Evolutionary conservation across 345 rosid species (phyloP).

Genomic region (Clausena lansium): DNA sequence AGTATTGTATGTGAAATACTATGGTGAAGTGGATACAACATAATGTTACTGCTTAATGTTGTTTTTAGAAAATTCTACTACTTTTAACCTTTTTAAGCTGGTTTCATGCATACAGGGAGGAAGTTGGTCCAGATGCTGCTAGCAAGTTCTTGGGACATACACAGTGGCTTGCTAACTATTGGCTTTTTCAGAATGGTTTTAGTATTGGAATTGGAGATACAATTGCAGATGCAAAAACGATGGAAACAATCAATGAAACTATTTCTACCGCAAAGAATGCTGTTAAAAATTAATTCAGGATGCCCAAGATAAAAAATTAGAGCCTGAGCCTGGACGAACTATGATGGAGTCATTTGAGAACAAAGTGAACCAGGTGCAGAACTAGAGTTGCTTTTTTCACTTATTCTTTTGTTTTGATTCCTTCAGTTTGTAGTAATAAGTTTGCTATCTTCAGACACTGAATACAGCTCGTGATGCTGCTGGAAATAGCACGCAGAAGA

Average conservation of each 20-base stretch:
- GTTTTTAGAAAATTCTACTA: not conserved
- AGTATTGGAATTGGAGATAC: slow-evolving; percentile 99
- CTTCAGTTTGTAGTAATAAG: slow-evolving; percentile 2
- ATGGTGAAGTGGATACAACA: not conserved
- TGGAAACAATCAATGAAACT: slow-evolving; percentile 90
- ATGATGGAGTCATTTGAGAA: slow-evolving; percentile 96
- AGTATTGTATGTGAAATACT: not conserved
- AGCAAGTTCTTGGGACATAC: slow-evolving; percentile 96
- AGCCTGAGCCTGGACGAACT: slow-evolving; percentile 95
- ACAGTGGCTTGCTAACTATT: slow-evolving; percentile 98
- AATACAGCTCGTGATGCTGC: slow-evolving; percentile 99
- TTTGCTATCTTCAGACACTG: slow-evolving; percentile 50
- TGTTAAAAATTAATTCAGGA: slow-evolving; percentile 69
- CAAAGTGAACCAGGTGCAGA: slow-evolving; percentile 82
- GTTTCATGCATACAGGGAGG: slow-evolving; percentile 62
- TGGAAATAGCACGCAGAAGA: slow-evolving; percentile 91
- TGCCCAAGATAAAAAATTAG: slow-evolving; percentile 67
- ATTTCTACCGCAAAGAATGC: slow-evolving; percentile 76
- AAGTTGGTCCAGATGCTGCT: slow-evolving; percentile 99
- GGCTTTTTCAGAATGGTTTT: slow-evolving; percentile 93
- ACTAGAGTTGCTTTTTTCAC: not conserved
- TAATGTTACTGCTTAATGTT: not conserved
- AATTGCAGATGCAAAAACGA: slow-evolving; percentile 91
- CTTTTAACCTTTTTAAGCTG: not conserved
- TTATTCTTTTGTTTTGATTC: not conserved